phyloP scores from a whole-genome alignment of 2,329 filamentous ascomycete species.

The Cyanodermella asteris region DNA sequence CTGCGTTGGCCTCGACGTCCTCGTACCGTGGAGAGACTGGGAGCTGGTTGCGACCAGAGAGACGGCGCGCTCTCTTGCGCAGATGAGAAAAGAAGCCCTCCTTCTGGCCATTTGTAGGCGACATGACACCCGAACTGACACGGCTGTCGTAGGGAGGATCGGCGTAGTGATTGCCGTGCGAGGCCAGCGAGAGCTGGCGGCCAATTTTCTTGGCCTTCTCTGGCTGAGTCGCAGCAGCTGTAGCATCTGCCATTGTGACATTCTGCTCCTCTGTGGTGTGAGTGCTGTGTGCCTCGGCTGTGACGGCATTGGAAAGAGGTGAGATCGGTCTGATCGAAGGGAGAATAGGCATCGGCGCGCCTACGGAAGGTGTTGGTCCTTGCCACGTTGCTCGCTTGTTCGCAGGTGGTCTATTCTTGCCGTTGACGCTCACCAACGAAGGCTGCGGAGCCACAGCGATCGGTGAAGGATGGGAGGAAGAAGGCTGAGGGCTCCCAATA shows the following conservation, averaged over 20 bases:
- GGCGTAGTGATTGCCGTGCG: slow-evolving; percentile 78
- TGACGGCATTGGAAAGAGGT: slow-evolving; percentile 84
- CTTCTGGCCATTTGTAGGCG: slow-evolving; percentile 59
- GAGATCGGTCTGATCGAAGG: slow-evolving; percentile 89
- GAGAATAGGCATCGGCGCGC: slow-evolving; percentile 83
- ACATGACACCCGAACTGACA: too few relatives aligned
- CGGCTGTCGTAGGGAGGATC: too few relatives aligned
- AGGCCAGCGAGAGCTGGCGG: slow-evolving; percentile 77
- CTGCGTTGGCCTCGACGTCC: slow-evolving; percentile 80
- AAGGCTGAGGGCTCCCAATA: slow-evolving; percentile 16
- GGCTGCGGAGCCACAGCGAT: slow-evolving; percentile 20
- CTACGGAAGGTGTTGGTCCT: slow-evolving; percentile 42
- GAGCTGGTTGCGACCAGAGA: slow-evolving; percentile 76
- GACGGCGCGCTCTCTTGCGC: slow-evolving; percentile 71
- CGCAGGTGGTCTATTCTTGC: slow-evolving; percentile 34
- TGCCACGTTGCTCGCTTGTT: slow-evolving; percentile 90
- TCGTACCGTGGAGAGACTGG: slow-evolving; percentile 60
- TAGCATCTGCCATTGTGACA: slow-evolving; percentile 11
- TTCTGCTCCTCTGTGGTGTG: slow-evolving; percentile 30
- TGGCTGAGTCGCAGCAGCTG: slow-evolving; percentile 25
- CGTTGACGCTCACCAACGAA: slow-evolving; percentile 14
- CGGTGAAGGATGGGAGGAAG: slow-evolving; percentile 20
- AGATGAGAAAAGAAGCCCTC: slow-evolving; percentile 98
- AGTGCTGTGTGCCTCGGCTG: slow-evolving; percentile 57
- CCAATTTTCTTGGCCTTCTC: slow-evolving; percentile 77